Evolutionary conservation across 257 asterid genomes (phyloP), one percentile per base, ranked within the genome.

Genomic region (Leonotis leonurus): DNA sequence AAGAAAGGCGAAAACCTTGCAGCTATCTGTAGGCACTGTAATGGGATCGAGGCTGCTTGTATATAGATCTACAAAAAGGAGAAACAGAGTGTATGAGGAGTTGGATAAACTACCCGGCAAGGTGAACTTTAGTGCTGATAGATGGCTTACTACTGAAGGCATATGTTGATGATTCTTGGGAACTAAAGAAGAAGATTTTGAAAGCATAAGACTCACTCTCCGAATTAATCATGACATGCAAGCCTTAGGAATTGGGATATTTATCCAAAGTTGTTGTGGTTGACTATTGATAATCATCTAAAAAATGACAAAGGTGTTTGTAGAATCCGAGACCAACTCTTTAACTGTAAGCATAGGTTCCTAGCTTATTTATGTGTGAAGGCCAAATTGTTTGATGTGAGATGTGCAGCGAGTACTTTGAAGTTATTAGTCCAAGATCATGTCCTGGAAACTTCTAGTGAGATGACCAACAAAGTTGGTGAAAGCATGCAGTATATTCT

Each of bases 311-410:
- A 76, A 67, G 66, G 78, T 77, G 81, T 89, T 25, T 62, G 73
- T 56, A 79, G 74, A 76, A 80, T 92, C 67, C 76, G 95, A 58
- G 95, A 89, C 74, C 89, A 80, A 51, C 83, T 92, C 56, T n/a
- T n/a, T n/a, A n/a, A n/a, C n/a, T 80, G 89, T 67, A 91, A 87
- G 72, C 83, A 82, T 58, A 77, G 82, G 69, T 85, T 81, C 69
- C 95, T 92, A 22, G n/a, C n/a, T n/a, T n/a, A n/a, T n/a, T n/a
- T n/a, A 74, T 86, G 79, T 86, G 94, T 64, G 94, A 92, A 60
- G 99, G 99, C 17, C 91, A 92, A n/a, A 67, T 75, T 92, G 21
- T 85, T 92, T 73, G 97, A 87, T 67, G 85, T 86, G 36, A 81
- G 94, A 4, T 89, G 96, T 70, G 96, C 91, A 21, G 95, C 96